Base-by-base conservation (phyloP, 1,139 yeast species). In the Wickerhamiella infanticola region DNA sequence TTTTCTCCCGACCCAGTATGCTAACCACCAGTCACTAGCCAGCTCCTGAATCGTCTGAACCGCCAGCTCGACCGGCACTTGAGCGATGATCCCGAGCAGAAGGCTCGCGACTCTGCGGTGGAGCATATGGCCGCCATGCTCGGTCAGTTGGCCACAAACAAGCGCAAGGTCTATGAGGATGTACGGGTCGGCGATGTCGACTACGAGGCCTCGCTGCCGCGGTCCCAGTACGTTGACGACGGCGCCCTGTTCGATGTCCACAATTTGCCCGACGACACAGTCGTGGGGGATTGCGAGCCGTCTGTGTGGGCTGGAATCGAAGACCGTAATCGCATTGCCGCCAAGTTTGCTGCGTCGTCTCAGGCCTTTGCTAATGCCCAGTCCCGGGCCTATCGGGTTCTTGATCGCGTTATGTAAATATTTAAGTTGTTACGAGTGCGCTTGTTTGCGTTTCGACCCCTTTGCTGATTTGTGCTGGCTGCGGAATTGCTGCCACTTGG, bases 221-320 rank as follows among this genome's bases (percentile, higher is more conserved):
- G 8, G 26, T 24, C 43, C 36, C 27, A 23, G 27, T 42, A 44
- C 11, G 47, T 48, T n/a, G 55, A 50, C 42, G 51, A 51, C 35
- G 55, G 54, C 4, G 42, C 49, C 6, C 25, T 37, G 7, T 52
- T 51, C 40, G 49, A 48, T n/a, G 37, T 50, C 26, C 44, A 36
- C 13, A 33, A 43, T 18, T 35, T 53, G 33, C 56, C 56, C n/a
- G 38, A 36, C 2, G 50, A 45, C 24, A 36, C 35, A 18, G 41
- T 52, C 26, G 51, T 49, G 3, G 55, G 55, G 7, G 56, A 53
- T 37, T 40, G 45, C 1, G 47, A 40, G 35, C 53, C 54, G 13
- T 50, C 53, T 7, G 50, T 53, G 5, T 52, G 56, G 55, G 39
- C 50, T 1, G 55, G 49, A 6, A 40, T 53, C 4, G 51, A 49